Percentiles rank a stretch among this genome's conserved stretches.
Conservation (phyloP, 225 moss, liverwort and hornwort genomes). For the Pseudisothecium myosuroides region DNA sequence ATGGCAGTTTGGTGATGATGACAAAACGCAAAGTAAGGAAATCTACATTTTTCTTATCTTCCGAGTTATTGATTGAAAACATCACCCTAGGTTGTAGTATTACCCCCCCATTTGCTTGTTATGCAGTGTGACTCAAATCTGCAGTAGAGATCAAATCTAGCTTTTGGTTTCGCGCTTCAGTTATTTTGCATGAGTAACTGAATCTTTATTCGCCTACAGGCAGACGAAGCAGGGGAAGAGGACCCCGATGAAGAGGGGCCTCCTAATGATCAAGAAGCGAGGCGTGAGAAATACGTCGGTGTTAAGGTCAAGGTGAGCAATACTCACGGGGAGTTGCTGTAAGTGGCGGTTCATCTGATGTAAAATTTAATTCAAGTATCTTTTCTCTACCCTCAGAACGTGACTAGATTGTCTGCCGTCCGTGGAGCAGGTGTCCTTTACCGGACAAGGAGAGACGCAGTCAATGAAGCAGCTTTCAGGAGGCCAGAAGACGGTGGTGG, state of each 20-base stretch:
- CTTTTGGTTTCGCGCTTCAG: neutral
- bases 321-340: neutral
- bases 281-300: conserved; percentile 92
- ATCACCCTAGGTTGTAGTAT: neutral
- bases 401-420: neutral
- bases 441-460: conserved; percentile 89
- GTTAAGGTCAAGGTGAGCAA: conserved; percentile 83
- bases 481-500: conserved; percentile 86
- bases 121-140: neutral
- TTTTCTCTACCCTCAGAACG: neutral
- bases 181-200: neutral
- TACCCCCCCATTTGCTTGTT: neutral
- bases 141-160: neutral
- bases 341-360: neutral
- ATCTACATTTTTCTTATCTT: neutral
- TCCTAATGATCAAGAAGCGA: conserved; percentile 60
- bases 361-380: neutral
- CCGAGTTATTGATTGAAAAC: neutral
- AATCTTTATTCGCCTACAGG: conserved; percentile 18
- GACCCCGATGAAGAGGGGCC: conserved; percentile 69
- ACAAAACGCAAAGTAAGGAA: conserved; percentile 65
- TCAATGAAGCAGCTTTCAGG: conserved; percentile 95
- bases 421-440: conserved; percentile 36
- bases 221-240: conserved; percentile 74
- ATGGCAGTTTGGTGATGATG: conserved; percentile 96